These are phyloP conservation scores for Seiridium cupressi DNA, from an alignment of 2,329 filamentous ascomycete species.

Conservation along the genomic window DNA sequence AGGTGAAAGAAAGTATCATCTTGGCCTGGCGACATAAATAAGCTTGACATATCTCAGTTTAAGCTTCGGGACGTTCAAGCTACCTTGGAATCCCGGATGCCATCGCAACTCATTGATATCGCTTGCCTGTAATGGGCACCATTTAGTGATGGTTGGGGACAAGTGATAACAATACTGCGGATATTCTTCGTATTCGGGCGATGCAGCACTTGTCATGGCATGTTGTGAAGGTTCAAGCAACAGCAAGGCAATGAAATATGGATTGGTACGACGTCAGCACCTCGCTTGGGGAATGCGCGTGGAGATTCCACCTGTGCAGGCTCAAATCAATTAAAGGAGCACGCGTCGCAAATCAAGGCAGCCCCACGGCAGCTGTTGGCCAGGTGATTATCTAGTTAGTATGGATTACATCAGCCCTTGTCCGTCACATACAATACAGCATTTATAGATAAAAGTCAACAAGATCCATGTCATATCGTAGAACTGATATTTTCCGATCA, in stretches of 20 bases:
- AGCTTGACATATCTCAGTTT: not conserved
- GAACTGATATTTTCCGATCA: too few species aligned
- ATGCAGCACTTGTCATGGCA: conserved; percentile 43
- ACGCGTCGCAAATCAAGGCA: not conserved
- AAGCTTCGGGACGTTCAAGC: conserved; percentile 5
- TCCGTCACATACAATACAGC: too few species aligned
- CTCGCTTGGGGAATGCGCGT: conserved; percentile 5
- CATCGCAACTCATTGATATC: conserved; percentile 49
- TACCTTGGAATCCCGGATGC: conserved; percentile 54
- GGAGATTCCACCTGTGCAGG: not conserved
- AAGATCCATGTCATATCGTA: too few species aligned
- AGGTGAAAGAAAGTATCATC: conserved; percentile 61
- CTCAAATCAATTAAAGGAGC: not conserved
- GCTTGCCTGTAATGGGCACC: conserved; percentile 53
- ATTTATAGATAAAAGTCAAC: too few species aligned
- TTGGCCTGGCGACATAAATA: conserved; percentile 36
- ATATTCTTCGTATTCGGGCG: conserved; percentile 37
- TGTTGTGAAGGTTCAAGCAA: conserved; percentile 18
- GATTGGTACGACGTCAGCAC: not conserved
- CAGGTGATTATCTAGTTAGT: not conserved
- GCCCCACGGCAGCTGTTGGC: conserved; percentile 1
- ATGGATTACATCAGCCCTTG: too few species aligned
- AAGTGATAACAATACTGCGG: conserved; percentile 63
- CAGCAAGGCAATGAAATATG: not conserved
- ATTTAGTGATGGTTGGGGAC: conserved; percentile 58